Evolutionary conservation across 2,329 filamentous ascomycete species (phyloP).

Genomic region (Ascocoryne sarcoides): DNA sequence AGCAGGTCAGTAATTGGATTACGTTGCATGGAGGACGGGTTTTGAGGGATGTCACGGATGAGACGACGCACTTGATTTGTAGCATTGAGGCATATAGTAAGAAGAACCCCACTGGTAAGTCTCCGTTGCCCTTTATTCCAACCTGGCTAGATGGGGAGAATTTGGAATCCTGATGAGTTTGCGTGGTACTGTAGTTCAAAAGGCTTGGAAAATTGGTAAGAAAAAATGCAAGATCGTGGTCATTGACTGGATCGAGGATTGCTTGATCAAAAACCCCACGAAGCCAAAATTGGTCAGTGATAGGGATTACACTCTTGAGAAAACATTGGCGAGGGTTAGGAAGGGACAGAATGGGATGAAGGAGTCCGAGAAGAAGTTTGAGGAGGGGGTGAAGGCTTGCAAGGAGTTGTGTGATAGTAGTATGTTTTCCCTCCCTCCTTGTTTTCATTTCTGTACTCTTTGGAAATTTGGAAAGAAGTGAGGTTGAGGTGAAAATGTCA

Average conservation of each 20-base stretch:
- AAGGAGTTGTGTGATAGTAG: constrained; percentile 41
- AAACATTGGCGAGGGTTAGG: constrained; percentile 14
- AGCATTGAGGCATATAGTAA: constrained; percentile 51
- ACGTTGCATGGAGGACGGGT: constrained; percentile 52
- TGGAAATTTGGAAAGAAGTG: not conserved
- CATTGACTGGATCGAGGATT: constrained; percentile 39
- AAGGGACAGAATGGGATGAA: constrained; percentile 33
- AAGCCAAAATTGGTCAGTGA: constrained; percentile 21
- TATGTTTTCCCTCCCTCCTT: constrained; percentile 29
- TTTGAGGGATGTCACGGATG: constrained; percentile 38
- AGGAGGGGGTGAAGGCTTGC: constrained; percentile 27
- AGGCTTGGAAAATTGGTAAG: constrained; percentile 29
- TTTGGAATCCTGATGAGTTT: not conserved
- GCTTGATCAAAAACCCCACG: constrained; percentile 23
- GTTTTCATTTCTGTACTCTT: not conserved
- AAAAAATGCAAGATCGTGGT: constrained; percentile 35
- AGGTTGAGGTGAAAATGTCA: constrained; percentile 4
- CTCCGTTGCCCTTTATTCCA: not conserved
- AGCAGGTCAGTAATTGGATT: constrained; percentile 60
- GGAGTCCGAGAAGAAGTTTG: constrained; percentile 27
- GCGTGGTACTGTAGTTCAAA: constrained; percentile 24
- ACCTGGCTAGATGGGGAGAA: too few relatives aligned
- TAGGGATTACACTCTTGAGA: constrained; percentile 18
- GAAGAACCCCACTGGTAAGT: constrained; percentile 17
- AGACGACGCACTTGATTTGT: constrained; percentile 66